These are phyloP conservation scores for Punctularia strigosozonata DNA, from an alignment of 768 basidiomycete species.

Conservation along the genomic window DNA sequence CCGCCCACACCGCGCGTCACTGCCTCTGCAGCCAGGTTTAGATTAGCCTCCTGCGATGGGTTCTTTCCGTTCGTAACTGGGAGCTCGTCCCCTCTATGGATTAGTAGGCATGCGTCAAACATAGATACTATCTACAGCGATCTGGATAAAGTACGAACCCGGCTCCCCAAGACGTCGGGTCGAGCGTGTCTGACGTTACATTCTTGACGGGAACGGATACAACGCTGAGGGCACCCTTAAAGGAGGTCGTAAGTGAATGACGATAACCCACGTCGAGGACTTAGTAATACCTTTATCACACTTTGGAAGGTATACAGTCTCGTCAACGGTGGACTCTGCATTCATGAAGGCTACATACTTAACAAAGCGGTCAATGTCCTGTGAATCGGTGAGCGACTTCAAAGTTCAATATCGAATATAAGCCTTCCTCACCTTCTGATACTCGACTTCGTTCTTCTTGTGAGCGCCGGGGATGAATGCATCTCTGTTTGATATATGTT, in stretches of 20 bases:
- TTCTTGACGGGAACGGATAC: constrained; percentile 9
- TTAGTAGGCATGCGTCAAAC: not conserved
- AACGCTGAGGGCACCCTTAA: constrained; percentile 8
- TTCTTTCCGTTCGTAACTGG: constrained; percentile 5
- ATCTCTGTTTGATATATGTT: constrained; percentile 2
- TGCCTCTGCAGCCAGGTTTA: constrained; percentile 12
- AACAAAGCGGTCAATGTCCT: constrained; percentile 22
- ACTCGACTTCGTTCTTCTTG: constrained; percentile 22
- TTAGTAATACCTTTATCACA: constrained; percentile 3
- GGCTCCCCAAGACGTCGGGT: constrained; percentile 6
- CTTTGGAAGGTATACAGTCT: not conserved
- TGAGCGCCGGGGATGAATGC: constrained; percentile 10
- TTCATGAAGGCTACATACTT: constrained; percentile 6
- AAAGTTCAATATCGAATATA: too few species aligned
- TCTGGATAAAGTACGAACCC: constrained; percentile 3
- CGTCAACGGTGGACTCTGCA: not conserved
- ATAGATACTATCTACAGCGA: constrained; percentile 1
- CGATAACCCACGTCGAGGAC: too few species aligned
- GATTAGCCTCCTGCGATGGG: constrained; percentile 8
- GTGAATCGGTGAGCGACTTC: too few species aligned
- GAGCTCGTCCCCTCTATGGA: not conserved
- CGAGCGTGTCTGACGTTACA: constrained; percentile 5
- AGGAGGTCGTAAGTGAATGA: not conserved
- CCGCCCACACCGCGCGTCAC: constrained; percentile 15
- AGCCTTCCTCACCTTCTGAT: too few species aligned